These are phyloP conservation scores for Candida mesenterica DNA, from an alignment of 1,139 yeast genomes.

Conservation along the genomic window DNA sequence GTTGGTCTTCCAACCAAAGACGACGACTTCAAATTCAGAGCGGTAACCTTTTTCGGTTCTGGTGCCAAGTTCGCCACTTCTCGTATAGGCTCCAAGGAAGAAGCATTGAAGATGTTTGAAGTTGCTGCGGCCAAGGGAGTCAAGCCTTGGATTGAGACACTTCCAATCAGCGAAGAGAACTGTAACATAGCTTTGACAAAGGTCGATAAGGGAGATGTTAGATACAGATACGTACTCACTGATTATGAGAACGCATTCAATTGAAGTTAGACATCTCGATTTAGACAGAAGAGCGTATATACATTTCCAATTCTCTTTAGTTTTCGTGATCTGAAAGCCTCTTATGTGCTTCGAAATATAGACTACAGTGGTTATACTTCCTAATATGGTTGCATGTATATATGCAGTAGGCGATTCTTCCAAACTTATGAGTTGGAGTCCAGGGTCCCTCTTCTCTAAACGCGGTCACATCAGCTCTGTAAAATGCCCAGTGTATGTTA, in stretches of 20 bases:
- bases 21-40: constrained; percentile 27
- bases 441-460: no score
- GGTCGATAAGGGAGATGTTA: constrained; percentile 24
- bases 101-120: constrained; percentile 22
- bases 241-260: constrained; percentile 13
- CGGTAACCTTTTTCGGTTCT: constrained; percentile 27
- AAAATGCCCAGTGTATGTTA: no score
- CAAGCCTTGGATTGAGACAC: constrained; percentile 43
- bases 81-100: constrained; percentile 21
- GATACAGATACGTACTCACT: constrained; percentile 19
- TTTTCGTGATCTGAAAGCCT: no score
- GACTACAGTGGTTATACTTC: no score
- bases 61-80: constrained; percentile 35
- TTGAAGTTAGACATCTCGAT: no score
- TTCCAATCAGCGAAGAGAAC: constrained; percentile 35
- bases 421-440: no score
- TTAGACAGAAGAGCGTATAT: no score
- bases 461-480: no score
- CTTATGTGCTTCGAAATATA: no score
- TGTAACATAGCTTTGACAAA: constrained; percentile 31
- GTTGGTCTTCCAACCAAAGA: constrained; percentile 50
- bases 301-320: no score
- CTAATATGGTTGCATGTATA: no score
- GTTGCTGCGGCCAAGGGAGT: constrained; percentile 39
- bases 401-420: no score